phyloP scores from a whole-genome alignment of 2,329 filamentous ascomycete species.

The Aspergillus uvarum region DNA sequence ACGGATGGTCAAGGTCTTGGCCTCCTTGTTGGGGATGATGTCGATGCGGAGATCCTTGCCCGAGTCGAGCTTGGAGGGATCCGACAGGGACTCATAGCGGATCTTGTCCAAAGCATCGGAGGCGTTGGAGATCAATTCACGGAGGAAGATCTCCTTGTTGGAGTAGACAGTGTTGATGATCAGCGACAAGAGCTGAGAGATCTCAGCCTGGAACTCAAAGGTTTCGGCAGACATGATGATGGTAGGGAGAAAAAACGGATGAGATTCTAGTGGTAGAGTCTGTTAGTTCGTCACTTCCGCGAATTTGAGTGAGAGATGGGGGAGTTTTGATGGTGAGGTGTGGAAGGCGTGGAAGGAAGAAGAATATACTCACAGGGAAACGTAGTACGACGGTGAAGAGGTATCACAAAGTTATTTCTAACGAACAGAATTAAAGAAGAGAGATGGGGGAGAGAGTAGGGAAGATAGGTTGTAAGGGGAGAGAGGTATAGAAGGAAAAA shows the following conservation, averaged over 20 bases:
- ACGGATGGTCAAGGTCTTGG: constrained; percentile 94
- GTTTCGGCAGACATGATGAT: constrained; percentile 80
- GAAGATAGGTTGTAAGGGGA: constrained; percentile 12
- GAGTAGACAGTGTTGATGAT: constrained; percentile 99
- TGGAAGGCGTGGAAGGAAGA: neutral
- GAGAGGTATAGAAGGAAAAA: constrained; percentile 11
- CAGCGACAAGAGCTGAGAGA: constrained; percentile 98
- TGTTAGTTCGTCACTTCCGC: constrained; percentile 3
- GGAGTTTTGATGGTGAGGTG: neutral
- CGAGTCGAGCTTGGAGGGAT: constrained; percentile 94
- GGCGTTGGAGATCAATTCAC: constrained; percentile 97
- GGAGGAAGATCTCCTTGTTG: constrained; percentile 99
- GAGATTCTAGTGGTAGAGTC: constrained; percentile 15
- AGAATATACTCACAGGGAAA: neutral
- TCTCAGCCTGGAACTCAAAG: constrained; percentile 99
- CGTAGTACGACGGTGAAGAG: neutral
- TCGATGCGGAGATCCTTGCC: constrained; percentile 98
- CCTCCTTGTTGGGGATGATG: constrained; percentile 96
- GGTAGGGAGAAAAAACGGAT: constrained; percentile 13
- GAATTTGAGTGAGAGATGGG: too few species aligned
- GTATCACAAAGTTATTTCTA: neutral
- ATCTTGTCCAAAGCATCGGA: constrained; percentile 99
- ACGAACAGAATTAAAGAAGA: neutral
- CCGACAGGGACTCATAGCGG: constrained; percentile 95
- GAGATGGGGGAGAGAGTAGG: neutral